A percentile compares a stretch with the other conserved stretches of the same genome.
phyloP scores from a whole-genome alignment of 2,329 filamentous ascomycete species.

The Canariomyces notabilis region DNA sequence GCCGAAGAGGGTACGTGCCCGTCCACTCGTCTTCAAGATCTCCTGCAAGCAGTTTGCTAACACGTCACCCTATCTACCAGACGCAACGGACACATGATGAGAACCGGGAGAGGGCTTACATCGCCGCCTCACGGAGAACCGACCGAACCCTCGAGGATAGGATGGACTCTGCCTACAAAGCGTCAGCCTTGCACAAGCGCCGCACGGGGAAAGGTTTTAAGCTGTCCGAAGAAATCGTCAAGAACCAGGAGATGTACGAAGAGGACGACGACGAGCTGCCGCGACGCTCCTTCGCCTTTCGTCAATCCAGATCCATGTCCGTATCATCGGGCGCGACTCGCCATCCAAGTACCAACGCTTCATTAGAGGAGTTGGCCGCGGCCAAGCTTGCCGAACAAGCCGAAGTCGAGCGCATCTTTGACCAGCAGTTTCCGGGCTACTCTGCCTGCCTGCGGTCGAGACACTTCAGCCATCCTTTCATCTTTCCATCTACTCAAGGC shows the following conservation, averaged over 20 bases:
- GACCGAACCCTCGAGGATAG: constrained; percentile 85
- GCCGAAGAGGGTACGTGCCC: constrained; percentile 1
- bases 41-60: background rate
- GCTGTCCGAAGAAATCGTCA: constrained; percentile 80
- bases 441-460: background rate
- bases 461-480: background rate
- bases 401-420: background rate
- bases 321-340: too few relatives aligned
- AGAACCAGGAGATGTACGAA: constrained; percentile 93
- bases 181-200: constrained; percentile 86
- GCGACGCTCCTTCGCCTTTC: constrained; percentile 56
- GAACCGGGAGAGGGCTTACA: constrained; percentile 84
- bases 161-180: constrained; percentile 78
- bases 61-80: constrained; percentile 33
- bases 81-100: constrained; percentile 60
- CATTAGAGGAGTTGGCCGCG: background rate
- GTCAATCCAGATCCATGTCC: constrained; percentile 21
- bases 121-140: constrained; percentile 80
- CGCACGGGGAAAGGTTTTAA: constrained; percentile 77
- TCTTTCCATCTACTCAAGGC: background rate
- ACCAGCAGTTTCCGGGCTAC: background rate
- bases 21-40: background rate
- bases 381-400: background rate
- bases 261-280: constrained; percentile 73
- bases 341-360: background rate